phyloP scores from a whole-genome alignment of 371 early-diverging fungal species.

The Mortierella sp. region DNA sequence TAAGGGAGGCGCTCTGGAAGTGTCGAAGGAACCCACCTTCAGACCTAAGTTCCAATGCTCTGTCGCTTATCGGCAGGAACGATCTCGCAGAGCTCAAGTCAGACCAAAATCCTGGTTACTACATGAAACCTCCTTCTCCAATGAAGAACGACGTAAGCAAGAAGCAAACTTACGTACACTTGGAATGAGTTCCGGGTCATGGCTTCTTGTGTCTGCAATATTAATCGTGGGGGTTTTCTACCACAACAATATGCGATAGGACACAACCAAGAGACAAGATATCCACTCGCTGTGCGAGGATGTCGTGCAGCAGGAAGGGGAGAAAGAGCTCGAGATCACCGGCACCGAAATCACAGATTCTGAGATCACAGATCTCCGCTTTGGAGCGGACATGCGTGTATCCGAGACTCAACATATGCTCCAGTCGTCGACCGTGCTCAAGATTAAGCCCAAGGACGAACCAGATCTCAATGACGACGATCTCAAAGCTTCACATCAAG shows the following conservation, averaged over 20 bases:
- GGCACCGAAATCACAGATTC: constrained; percentile 56
- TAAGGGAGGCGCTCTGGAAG: constrained; percentile 43
- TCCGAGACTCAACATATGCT: constrained; percentile 71
- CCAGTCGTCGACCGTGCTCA: constrained; percentile 58
- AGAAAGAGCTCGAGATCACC: constrained; percentile 38
- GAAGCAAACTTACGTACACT: no score
- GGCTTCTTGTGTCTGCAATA: no score
- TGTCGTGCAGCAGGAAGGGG: constrained; percentile 11
- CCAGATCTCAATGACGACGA: constrained; percentile 36
- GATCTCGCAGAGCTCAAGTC: constrained; percentile 69
- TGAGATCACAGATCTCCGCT: constrained; percentile 67
- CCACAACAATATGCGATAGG: constrained; percentile 8
- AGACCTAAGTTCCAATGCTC: constrained; percentile 19
- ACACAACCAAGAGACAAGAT: constrained; percentile 31
- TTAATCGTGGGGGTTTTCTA: no score
- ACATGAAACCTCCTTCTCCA: constrained; percentile 21
- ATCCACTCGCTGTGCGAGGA: constrained; percentile 43
- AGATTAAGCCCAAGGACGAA: constrained; percentile 55
- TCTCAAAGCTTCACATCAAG: constrained; percentile 51
- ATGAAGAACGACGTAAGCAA: constrained; percentile 8
- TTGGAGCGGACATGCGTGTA: constrained; percentile 72
- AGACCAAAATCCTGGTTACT: constrained; percentile 13
- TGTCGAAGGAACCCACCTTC: constrained; percentile 24
- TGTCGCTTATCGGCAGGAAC: constrained; percentile 60
- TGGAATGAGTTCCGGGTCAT: no score